Conservation (phyloP, 2,329 filamentous ascomycete genomes). For the Zalaria sp. region DNA sequence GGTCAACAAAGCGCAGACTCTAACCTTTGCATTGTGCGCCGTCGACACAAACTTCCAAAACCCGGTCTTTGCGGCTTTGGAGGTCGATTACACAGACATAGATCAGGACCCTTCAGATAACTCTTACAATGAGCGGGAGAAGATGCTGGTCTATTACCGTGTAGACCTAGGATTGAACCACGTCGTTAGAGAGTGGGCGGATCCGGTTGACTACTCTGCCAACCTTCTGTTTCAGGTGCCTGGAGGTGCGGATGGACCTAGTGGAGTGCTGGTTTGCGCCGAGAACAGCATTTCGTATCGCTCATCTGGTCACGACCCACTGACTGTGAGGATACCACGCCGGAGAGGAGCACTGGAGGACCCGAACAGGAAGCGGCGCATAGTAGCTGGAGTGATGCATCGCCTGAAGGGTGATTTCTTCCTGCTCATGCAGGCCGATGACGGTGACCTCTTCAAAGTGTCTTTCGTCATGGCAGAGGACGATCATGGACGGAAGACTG, state of each 20-base stretch:
- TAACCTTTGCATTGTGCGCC: slow-evolving; percentile 77
- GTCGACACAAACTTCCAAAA: slow-evolving; percentile 96
- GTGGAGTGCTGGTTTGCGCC: slow-evolving; percentile 86
- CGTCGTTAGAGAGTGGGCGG: slow-evolving; percentile 92
- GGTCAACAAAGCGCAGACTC: slow-evolving; percentile 80
- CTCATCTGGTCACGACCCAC: slow-evolving; percentile 87
- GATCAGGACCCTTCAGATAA: slow-evolving; percentile 84
- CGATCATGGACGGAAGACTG: slow-evolving; percentile 60
- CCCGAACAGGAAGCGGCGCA: slow-evolving; percentile 73
- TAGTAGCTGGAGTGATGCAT: slow-evolving; percentile 91
- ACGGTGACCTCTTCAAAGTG: slow-evolving; percentile 96
- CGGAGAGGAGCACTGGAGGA: slow-evolving; percentile 82
- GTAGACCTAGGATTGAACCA: slow-evolving; percentile 94
- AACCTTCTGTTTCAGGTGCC: slow-evolving; percentile 90
- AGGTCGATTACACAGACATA: slow-evolving; percentile 81
- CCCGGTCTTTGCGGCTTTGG: slow-evolving; percentile 86
- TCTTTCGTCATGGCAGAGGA: slow-evolving; percentile 85
- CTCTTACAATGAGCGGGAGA: slow-evolving; percentile 70
- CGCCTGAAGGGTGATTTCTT: slow-evolving; percentile 92
- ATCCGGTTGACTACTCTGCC: slow-evolving; percentile 78
- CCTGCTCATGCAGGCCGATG: slow-evolving; percentile 88
- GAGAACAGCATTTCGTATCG: slow-evolving; percentile 92
- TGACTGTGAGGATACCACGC: slow-evolving; percentile 78
- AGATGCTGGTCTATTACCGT: slow-evolving; percentile 91
- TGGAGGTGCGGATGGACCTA: slow-evolving; percentile 83